phyloP scores from a whole-genome alignment of 495 filamentous ascomycete genomes.

The Penicillium ucsense region DNA sequence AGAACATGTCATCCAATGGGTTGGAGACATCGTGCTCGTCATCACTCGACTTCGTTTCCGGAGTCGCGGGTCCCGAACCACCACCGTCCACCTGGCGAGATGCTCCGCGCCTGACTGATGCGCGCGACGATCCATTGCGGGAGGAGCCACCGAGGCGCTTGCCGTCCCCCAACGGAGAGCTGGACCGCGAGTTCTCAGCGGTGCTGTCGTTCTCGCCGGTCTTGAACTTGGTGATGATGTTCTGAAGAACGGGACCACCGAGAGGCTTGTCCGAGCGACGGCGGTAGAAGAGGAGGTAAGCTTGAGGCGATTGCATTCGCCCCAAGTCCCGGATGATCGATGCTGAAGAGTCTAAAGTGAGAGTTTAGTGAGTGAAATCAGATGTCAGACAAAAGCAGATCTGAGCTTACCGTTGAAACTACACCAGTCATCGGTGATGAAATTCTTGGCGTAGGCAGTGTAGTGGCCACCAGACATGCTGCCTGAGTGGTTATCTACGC shows the following conservation, averaged over 20 bases:
- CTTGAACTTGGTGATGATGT: conserved; percentile 50
- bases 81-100: conserved; percentile 56
- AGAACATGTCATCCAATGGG: conserved; percentile 1
- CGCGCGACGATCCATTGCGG: conserved; percentile 78
- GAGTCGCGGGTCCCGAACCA: conserved; percentile 41
- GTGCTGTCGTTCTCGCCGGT: conserved; percentile 32
- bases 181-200: conserved; percentile 34
- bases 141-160: conserved; percentile 78
- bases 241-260: conserved; percentile 64
- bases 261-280: conserved; percentile 67
- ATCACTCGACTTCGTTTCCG: conserved; percentile 21
- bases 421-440: conserved; percentile 76
- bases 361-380: conserved; percentile 7
- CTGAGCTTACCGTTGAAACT: conserved; percentile 75
- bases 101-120: conserved; percentile 64
- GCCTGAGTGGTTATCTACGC: conserved; percentile 90
- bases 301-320: conserved; percentile 42
- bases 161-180: conserved; percentile 67
- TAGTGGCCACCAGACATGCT: conserved; percentile 91
- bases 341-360: conserved; percentile 58
- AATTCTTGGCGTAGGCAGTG: conserved; percentile 88
- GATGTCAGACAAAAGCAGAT: background rate
- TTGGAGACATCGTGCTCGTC: conserved; percentile 10
- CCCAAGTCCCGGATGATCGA: conserved; percentile 4
- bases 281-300: conserved; percentile 94